Percentiles rank a stretch among this genome's conserved stretches.
Evolutionary conservation across 768 basidiomycete species (phyloP).

Genomic region (Coprinopsis cinerea): DNA sequence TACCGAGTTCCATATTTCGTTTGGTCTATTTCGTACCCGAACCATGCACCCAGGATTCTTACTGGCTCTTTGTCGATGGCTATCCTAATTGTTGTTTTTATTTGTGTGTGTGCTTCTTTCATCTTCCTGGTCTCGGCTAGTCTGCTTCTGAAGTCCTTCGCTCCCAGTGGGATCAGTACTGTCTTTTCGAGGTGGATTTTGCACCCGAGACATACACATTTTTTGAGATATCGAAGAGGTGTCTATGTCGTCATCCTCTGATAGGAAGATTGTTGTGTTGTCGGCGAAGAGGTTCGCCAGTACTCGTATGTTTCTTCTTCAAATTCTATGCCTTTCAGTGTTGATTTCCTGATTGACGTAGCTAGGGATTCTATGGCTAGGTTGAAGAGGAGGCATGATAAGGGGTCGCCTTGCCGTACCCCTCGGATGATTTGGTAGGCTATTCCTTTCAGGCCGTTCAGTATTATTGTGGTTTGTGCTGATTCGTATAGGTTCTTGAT

Average conservation of each 20-base stretch:
- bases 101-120: neutral
- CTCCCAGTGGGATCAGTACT: constrained; percentile 32
- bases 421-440: constrained; percentile 23
- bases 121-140: constrained; percentile 7
- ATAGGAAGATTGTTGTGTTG: constrained; percentile 33
- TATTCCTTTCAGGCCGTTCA: constrained; percentile 26
- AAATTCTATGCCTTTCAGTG: constrained; percentile 20
- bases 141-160: constrained; percentile 23
- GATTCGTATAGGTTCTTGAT: constrained; percentile 24
- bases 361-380: constrained; percentile 37
- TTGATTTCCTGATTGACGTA: constrained; percentile 21
- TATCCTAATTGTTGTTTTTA: constrained; percentile 22
- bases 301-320: neutral
- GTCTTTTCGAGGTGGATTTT: constrained; percentile 39
- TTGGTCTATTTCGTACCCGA: constrained; percentile 23
- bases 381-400: constrained; percentile 35
- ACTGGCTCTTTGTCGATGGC: constrained; percentile 23
- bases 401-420: constrained; percentile 31
- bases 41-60: constrained; percentile 26
- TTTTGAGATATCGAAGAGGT: constrained; percentile 22
- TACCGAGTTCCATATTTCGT: constrained; percentile 18
- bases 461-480: constrained; percentile 23
- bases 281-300: constrained; percentile 30
- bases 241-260: constrained; percentile 19
- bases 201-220: constrained; percentile 34